Evolutionary conservation across 1,139 yeast species (phyloP).

Genomic region (Lodderomyces margitis): DNA sequence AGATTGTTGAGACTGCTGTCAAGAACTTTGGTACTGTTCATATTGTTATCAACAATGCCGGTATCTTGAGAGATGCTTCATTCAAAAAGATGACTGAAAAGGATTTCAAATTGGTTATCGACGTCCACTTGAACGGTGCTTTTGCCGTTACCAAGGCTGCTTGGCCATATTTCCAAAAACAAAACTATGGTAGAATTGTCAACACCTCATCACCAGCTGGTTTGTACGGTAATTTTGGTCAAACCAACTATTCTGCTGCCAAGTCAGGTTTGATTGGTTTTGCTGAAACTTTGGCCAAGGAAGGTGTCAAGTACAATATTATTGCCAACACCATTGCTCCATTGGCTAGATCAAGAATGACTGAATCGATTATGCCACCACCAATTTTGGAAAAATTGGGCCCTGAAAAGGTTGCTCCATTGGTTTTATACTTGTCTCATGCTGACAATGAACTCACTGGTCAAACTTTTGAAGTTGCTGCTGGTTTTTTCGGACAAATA

Average conservation of each 20-base stretch:
- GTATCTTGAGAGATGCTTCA: conserved; percentile 76
- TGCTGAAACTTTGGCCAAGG: conserved; percentile 93
- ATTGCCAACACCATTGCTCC: conserved; percentile 88
- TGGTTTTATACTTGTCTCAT: conserved; percentile 78
- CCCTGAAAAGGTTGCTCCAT: conserved; percentile 89
- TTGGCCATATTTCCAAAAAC: conserved; percentile 87
- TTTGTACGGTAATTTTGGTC: conserved; percentile 94
- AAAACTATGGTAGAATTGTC: conserved; percentile 81
- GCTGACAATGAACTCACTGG: conserved; percentile 62
- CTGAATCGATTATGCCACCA: conserved; percentile 85
- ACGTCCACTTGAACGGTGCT: conserved; percentile 89
- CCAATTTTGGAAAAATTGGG: conserved; percentile 75
- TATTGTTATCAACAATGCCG: conserved; percentile 89
- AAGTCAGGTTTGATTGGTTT: conserved; percentile 88
- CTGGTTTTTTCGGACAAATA: conserved; percentile 87
- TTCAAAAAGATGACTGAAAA: conserved; percentile 80
- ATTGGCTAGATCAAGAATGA: conserved; percentile 93
- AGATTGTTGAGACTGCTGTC: conserved; percentile 82
- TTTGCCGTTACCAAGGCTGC: conserved; percentile 85
- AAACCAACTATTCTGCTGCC: conserved; percentile 93
- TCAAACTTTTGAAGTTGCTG: conserved; percentile 88
- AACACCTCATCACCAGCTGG: conserved; percentile 98
- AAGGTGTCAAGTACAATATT: conserved; percentile 84
- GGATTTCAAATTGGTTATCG: conserved; percentile 76
- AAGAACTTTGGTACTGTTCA: conserved; percentile 88